phyloP scores from a whole-genome alignment of 1,139 yeast genomes.

The Hanseniaspora gamundiae region DNA sequence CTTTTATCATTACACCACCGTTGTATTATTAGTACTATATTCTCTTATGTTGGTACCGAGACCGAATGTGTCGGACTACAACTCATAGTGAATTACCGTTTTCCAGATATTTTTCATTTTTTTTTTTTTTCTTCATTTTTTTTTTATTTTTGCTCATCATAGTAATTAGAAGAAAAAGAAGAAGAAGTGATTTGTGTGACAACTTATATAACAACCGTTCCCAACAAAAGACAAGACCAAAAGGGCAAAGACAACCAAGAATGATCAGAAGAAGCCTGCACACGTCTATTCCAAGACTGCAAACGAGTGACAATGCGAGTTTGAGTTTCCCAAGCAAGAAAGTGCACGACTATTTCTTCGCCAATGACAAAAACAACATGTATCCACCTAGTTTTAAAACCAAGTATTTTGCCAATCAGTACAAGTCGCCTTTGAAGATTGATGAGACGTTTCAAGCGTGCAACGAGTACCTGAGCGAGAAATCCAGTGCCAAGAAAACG shows the following conservation, averaged over 20 bases:
- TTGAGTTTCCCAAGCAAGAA: not conserved
- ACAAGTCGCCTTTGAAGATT: constrained; percentile 56
- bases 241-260: not conserved
- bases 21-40: too few relatives aligned
- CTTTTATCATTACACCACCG: too few relatives aligned
- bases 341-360: constrained; percentile 10
- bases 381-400: constrained; percentile 37
- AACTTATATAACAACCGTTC: too few relatives aligned
- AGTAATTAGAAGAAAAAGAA: too few relatives aligned
- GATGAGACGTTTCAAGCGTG: constrained; percentile 66
- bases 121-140: too few relatives aligned
- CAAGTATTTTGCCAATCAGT: constrained; percentile 34
- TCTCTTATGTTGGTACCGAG: too few relatives aligned
- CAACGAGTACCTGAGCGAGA: constrained; percentile 41
- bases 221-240: too few relatives aligned
- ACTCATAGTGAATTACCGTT: too few relatives aligned
- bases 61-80: too few relatives aligned
- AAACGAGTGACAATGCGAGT: not conserved
- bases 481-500: constrained; percentile 22
- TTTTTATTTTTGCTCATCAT: too few relatives aligned
- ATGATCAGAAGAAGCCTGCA: not conserved
- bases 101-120: too few relatives aligned
- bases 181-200: too few relatives aligned
- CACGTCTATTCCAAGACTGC: not conserved
- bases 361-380: constrained; percentile 24